These are phyloP conservation scores for Fragaria ananassa DNA, from an alignment of 306 rosid genomes.

Conservation along the genomic window DNA sequence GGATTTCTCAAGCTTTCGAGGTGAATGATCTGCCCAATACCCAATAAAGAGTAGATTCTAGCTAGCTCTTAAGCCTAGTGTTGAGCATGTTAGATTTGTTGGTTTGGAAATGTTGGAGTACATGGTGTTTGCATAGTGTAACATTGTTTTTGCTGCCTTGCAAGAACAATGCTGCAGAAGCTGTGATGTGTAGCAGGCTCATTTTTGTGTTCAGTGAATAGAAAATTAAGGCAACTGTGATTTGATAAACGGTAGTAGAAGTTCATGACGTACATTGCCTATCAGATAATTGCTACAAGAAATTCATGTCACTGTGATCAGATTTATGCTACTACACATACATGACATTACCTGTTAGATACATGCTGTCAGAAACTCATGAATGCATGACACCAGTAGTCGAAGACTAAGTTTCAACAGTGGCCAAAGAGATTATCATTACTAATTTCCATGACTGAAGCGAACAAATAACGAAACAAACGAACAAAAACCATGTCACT, in stretches of 20 bases:
- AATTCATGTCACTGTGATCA: not conserved
- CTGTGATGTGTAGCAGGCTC: not conserved
- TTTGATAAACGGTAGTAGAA: not conserved
- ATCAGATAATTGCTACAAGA: not conserved
- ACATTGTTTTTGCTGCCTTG: not conserved
- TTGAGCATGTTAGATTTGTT: not conserved
- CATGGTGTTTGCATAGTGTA: not conserved
- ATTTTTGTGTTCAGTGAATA: not conserved
- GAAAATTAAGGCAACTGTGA: not conserved
- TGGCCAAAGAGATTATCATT: too few species aligned
- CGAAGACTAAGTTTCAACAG: not conserved
- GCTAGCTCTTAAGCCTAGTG: not conserved
- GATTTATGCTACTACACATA: not conserved
- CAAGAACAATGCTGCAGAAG: not conserved
- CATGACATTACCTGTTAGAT: not conserved
- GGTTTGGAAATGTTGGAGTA: not conserved
- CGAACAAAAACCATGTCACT: not conserved
- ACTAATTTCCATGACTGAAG: too few species aligned
- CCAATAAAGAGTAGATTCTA: not conserved
- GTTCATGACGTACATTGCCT: not conserved
- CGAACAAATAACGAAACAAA: not conserved
- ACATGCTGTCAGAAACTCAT: not conserved
- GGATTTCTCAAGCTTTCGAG: conserved; percentile 59
- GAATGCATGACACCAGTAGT: not conserved
- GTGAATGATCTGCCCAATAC: conserved; percentile 19